phyloP scores from a whole-genome alignment of 768 basidiomycete genomes.

The Suillus subalutaceus region DNA sequence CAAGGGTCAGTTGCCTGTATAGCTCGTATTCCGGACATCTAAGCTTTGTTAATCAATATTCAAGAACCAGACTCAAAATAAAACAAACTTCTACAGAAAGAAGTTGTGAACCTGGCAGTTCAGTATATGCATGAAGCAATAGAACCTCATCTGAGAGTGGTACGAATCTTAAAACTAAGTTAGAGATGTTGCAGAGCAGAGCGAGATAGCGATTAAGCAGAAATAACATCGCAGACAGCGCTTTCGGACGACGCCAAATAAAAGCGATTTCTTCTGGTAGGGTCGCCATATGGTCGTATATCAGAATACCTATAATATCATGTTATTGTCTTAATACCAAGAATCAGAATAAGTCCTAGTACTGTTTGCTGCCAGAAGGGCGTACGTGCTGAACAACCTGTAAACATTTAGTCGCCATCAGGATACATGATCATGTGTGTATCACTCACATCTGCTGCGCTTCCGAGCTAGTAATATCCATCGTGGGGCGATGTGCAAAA shows the following conservation, averaged over 20 bases:
- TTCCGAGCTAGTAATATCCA: neutral
- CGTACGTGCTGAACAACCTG: constrained; percentile 4
- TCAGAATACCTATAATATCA: neutral
- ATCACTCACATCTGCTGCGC: neutral
- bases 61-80: neutral
- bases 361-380: neutral
- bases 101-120: neutral
- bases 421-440: neutral
- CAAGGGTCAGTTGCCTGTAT: neutral
- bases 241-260: neutral
- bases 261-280: neutral
- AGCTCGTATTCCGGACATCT: neutral
- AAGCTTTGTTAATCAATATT: neutral
- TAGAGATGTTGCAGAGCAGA: neutral
- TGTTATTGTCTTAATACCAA: neutral
- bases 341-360: neutral
- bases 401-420: neutral
- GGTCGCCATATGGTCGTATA: neutral
- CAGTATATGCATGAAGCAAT: neutral
- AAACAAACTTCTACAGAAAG: constrained; percentile 5
- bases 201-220: neutral
- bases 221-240: neutral
- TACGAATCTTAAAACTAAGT: fast-evolving
- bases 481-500: neutral
- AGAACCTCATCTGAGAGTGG: neutral